phyloP scores from a whole-genome alignment of 2,329 filamentous ascomycete species.

The Xylaria sp. region DNA sequence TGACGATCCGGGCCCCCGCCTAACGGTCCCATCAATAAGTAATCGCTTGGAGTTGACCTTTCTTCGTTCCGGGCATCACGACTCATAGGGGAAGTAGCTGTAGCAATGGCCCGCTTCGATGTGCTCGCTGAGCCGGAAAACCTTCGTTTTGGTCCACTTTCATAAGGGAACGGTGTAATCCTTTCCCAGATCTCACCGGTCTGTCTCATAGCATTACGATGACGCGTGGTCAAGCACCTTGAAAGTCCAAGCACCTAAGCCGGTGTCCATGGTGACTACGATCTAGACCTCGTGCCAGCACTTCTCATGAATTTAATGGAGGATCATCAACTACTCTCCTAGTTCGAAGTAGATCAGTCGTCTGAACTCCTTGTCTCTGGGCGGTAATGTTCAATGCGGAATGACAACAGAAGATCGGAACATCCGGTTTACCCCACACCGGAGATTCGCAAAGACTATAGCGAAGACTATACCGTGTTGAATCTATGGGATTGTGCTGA shows the following conservation, averaged over 20 bases:
- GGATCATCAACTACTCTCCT: background rate
- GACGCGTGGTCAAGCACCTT: conserved; percentile 8
- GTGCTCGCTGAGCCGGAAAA: background rate
- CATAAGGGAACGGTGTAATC: background rate
- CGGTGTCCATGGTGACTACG: background rate
- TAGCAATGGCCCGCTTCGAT: background rate
- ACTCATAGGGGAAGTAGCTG: background rate
- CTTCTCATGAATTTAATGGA: background rate
- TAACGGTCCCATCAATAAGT: conserved; percentile 4
- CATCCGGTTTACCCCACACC: background rate
- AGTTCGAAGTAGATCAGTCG: conserved; percentile 18
- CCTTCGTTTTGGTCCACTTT: background rate
- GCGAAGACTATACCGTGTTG: background rate
- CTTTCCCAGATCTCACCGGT: conserved; percentile 1
- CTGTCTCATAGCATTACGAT: background rate
- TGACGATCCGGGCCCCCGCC: conserved; percentile 18
- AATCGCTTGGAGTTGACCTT: conserved; percentile 6
- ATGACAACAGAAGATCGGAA: background rate
- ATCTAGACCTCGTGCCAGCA: background rate
- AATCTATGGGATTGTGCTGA: background rate
- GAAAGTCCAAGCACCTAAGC: conserved; percentile 6
- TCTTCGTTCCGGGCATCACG: conserved; percentile 2
- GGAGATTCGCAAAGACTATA: background rate
- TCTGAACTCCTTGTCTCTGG: conserved; percentile 22
- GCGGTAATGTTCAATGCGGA: background rate